Evolutionary conservation across 768 basidiomycete species (phyloP).

Genomic region (Imleria badia): DNA sequence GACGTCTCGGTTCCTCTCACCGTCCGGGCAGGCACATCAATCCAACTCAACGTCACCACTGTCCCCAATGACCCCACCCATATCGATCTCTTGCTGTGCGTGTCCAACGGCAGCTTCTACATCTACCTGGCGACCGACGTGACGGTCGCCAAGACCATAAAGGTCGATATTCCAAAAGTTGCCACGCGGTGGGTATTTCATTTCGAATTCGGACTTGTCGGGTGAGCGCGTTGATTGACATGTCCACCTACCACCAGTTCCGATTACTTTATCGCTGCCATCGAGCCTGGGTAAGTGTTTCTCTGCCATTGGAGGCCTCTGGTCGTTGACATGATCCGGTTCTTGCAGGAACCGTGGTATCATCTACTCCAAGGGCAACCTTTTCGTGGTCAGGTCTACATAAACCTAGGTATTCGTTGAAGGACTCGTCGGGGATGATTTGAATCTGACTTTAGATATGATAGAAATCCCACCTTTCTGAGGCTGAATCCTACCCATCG

Average conservation of each 20-base stretch:
- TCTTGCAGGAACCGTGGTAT: background rate
- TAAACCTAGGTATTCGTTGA: background rate
- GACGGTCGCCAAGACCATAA: background rate
- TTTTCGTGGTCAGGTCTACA: background rate
- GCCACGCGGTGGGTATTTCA: background rate
- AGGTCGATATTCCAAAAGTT: background rate
- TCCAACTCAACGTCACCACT: background rate
- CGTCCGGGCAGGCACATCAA: background rate
- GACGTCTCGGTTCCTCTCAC: background rate
- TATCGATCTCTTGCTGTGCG: background rate
- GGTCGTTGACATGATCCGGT: background rate
- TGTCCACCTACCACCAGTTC: background rate
- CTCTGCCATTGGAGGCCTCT: background rate
- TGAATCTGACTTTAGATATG: no score
- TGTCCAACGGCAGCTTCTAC: background rate
- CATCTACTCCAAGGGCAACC: background rate
- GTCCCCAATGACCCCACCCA: background rate
- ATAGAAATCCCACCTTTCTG: no score
- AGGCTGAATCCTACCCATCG: no score
- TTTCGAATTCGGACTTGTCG: background rate
- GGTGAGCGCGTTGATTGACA: background rate
- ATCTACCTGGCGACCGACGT: background rate
- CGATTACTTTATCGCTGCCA: background rate
- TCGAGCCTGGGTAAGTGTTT: background rate
- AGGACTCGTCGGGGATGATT: no score